Base-by-base conservation (phyloP, 371 early-diverging fungal genomes). In the Mucor mucedo region DNA sequence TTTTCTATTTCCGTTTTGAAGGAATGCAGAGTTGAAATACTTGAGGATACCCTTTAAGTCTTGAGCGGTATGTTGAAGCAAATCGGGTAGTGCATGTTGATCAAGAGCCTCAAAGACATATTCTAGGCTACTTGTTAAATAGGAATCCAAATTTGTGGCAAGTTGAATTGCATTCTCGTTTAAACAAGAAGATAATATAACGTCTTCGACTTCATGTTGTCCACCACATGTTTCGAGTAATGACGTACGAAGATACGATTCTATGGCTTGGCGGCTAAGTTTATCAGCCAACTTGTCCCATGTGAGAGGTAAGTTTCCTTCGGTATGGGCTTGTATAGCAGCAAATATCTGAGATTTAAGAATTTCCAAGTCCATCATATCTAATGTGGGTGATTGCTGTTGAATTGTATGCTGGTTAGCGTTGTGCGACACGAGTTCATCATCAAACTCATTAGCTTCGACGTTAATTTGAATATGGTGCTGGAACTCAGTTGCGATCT, bases 301-400 rank as follows among this genome's bases (percentile, higher is more conserved):
- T 5, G 66, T 70, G 1, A 68, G 21, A 5, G 79, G 79, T 27
- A 79, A 47, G 29, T 63, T 70, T 8, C 79, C 75, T 60, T 73
- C 70, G 2, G 76, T 79, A 40, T 74, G 76, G 4, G 79, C 72
- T 45, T 79, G 79, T 29, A 79, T 70, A 32, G 79, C 79, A 32
- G 72, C 76, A 55, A 63, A 69, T 28, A 79, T 79, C 55, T 79
- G 79, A 32, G 79, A 70, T 60, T 74, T 72, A 40, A 79, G 66
- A 9, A 79, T 72, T 41, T 79, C 76, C 28, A 74, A 35, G 49
- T 79, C 79, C 76, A 79, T 74, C 50, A 63, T 64, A 8, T 72
- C 72, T 5, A 65, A 50, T 52, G 72, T 62, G 4, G 65, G 65
- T 49, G 58, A 40, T 44, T 69, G 68, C 32, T 59, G 58, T n/a